Percentiles rank a stretch among this genome's conserved stretches.
Conservation (phyloP, 2,329 filamentous ascomycete species). For the Botrytis paeoniae region DNA sequence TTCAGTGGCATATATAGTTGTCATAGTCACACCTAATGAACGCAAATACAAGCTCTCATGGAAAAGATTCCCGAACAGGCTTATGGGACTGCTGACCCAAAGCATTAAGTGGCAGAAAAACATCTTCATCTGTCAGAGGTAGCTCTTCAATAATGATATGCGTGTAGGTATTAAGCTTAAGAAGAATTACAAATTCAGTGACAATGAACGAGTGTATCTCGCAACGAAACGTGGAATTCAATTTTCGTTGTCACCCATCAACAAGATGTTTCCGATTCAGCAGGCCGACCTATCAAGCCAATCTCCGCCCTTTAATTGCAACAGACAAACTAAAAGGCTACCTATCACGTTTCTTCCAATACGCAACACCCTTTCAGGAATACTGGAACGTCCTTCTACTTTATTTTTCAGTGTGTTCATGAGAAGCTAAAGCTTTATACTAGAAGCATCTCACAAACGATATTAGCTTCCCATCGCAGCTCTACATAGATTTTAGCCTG, state of each 20-base stretch:
- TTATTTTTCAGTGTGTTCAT: neutral
- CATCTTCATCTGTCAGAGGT: neutral
- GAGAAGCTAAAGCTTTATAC: neutral
- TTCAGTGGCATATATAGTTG: neutral
- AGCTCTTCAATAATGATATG: neutral
- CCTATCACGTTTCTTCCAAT: neutral
- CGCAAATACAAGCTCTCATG: neutral
- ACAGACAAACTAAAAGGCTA: neutral
- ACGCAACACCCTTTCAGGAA: neutral
- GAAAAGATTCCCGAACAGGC: too few relatives aligned
- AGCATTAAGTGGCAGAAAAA: neutral
- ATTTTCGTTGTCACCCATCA: neutral
- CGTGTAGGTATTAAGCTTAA: neutral
- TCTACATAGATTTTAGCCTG: neutral
- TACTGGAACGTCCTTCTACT: neutral
- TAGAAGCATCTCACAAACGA: neutral
- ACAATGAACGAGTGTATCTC: neutral
- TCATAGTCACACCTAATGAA: neutral
- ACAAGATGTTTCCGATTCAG: neutral
- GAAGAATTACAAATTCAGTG: neutral
- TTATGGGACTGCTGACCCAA: accelerated
- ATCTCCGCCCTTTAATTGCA: neutral
- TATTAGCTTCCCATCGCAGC: neutral
- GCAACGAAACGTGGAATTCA: neutral
- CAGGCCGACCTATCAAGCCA: too few relatives aligned